Evolutionary conservation across 23 red algal species (phyloP).

Genomic region (Pyropia haitanensis): DNA sequence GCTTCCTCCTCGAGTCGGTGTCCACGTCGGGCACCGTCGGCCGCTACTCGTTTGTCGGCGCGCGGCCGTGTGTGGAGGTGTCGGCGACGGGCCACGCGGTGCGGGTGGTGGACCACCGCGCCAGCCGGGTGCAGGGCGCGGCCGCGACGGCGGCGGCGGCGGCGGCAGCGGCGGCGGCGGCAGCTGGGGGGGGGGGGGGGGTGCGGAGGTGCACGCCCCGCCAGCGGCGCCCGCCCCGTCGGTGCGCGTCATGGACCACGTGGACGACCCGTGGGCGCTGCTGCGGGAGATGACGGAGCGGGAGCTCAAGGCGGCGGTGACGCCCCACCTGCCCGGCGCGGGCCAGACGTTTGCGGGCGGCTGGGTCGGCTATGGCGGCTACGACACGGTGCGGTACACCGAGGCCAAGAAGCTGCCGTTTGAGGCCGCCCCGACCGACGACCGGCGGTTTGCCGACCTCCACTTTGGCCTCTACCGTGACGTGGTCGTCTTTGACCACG

Average conservation of each 20-base stretch:
- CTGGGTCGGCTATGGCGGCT: constrained; percentile 95
- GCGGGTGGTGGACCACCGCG: constrained; percentile 2
- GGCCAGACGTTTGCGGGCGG: constrained; percentile 63
- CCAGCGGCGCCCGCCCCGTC: no score
- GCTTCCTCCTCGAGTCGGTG: constrained; percentile 89
- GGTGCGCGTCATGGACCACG: no score
- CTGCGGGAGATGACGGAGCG: constrained; percentile 61
- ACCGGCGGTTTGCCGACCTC: constrained; percentile 79
- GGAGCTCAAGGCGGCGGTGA: constrained; percentile 26
- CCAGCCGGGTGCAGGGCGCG: no score
- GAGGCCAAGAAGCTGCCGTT: constrained; percentile 84
- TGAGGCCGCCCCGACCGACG: constrained; percentile 62
- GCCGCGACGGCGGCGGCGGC: no score
- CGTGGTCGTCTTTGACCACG: constrained; percentile 82
- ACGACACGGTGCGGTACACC: constrained; percentile 98
- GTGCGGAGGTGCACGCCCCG: no score
- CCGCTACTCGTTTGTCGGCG: constrained; percentile 81
- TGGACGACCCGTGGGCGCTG: constrained; percentile 74
- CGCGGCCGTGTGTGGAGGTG: constrained; percentile 48
- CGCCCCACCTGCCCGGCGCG: constrained; percentile 24
- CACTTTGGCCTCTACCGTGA: constrained; percentile 74
- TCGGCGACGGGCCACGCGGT: constrained; percentile 20
- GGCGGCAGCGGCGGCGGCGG: no score
- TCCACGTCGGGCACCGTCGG: constrained; percentile 62
- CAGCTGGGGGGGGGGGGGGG: no score